Evolutionary conservation across 805 yeast genomes (phyloP).

Genomic region (Schwanniomyces polymorphus): DNA sequence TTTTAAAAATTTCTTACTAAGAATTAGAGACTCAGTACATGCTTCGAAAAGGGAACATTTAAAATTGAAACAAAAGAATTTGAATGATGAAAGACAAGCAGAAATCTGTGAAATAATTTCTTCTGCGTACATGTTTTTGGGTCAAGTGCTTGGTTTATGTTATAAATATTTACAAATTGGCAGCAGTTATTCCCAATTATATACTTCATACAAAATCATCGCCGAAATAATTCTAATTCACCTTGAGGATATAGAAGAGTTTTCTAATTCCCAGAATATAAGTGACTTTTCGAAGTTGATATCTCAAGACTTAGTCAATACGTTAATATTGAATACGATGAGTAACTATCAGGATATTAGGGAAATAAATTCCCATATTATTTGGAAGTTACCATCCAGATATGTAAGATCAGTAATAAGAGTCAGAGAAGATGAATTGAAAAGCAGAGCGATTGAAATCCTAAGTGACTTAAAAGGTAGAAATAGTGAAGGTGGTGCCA

Average conservation of each 20-base stretch:
- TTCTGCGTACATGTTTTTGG: constrained; percentile 5
- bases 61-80: constrained; percentile 31
- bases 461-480: constrained; percentile 51
- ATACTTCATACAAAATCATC: constrained; percentile 12
- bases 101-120: constrained; percentile 2
- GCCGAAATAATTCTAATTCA: constrained; percentile 11
- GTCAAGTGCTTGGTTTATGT: constrained; percentile 29
- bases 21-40: constrained; percentile 71
- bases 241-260: constrained; percentile 5
- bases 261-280: not conserved
- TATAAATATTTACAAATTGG: constrained; percentile 47
- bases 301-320: constrained; percentile 34
- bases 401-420: constrained; percentile 2
- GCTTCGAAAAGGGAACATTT: constrained; percentile 39
- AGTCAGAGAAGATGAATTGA: constrained; percentile 14
- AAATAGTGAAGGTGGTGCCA: constrained; percentile 79
- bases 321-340: constrained; percentile 60
- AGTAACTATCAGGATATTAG: constrained; percentile 82
- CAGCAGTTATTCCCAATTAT: constrained; percentile 43
- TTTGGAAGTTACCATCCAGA: constrained; percentile 45
- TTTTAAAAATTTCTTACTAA: constrained; percentile 58
- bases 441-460: constrained; percentile 20
- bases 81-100: constrained; percentile 9
- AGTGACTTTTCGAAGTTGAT: constrained; percentile 4
- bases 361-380: constrained; percentile 42